Evolutionary conservation across 805 yeast species (phyloP).

Genomic region (Kluyveromyces dobzhanskii): DNA sequence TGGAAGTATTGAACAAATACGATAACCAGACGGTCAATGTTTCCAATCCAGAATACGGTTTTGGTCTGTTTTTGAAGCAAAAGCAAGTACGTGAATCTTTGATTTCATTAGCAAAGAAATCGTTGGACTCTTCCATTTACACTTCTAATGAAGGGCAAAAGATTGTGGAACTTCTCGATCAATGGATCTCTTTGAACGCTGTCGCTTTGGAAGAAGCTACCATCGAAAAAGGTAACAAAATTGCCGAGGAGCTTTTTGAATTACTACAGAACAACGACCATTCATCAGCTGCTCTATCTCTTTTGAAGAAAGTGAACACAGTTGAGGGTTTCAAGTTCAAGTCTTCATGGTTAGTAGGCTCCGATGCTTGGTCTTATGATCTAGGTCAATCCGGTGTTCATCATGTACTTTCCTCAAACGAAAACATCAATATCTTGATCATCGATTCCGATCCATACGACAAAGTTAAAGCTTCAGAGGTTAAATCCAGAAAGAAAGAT

Average conservation of each 20-base stretch:
- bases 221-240: conserved; percentile 24
- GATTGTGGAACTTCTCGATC: conserved; percentile 49
- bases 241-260: conserved; percentile 29
- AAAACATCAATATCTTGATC: conserved; percentile 74
- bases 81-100: conserved; percentile 44
- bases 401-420: conserved; percentile 63
- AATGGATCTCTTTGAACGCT: conserved; percentile 57
- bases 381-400: conserved; percentile 89
- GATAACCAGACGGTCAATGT: conserved; percentile 37
- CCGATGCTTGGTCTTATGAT: conserved; percentile 94
- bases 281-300: conserved; percentile 34
- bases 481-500: conserved; percentile 65
- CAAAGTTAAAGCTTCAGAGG: conserved; percentile 33
- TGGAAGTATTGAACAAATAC: conserved; percentile 55
- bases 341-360: conserved; percentile 80
- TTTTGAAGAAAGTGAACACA: conserved; percentile 34
- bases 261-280: conserved; percentile 33
- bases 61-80: conserved; percentile 59
- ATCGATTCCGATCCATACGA: conserved; percentile 77
- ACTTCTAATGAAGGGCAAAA: conserved; percentile 36
- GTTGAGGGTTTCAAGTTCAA: conserved; percentile 39
- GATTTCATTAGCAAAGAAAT: conserved; percentile 35
- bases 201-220: conserved; percentile 26
- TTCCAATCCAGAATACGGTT: conserved; percentile 78
- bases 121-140: conserved; percentile 38